These are phyloP conservation scores for Claviceps quebecensis DNA, from an alignment of 2,329 filamentous ascomycete genomes.

Conservation along the genomic window DNA sequence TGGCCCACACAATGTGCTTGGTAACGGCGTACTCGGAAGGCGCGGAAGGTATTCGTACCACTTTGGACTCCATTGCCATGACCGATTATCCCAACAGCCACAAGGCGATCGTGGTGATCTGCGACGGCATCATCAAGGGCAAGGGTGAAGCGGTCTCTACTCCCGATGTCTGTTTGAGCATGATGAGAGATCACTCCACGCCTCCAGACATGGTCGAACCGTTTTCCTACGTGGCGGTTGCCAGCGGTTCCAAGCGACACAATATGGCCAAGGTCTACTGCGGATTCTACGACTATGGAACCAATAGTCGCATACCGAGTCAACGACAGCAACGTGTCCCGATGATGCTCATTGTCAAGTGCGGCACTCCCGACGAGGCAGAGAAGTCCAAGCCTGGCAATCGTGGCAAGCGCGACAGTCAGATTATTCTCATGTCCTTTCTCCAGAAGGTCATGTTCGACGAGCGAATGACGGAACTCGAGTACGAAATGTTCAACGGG, in stretches of 20 bases:
- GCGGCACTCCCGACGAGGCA: slow-evolving; percentile 79
- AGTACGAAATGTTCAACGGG: slow-evolving; percentile 99
- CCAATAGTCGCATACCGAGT: slow-evolving; percentile 59
- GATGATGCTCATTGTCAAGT: slow-evolving; percentile 95
- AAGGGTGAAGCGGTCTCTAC: slow-evolving; percentile 77
- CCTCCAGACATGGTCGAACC: slow-evolving; percentile 69
- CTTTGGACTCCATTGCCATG: slow-evolving; percentile 87
- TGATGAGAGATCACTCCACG: slow-evolving; percentile 87
- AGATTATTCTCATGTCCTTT: slow-evolving; percentile 99
- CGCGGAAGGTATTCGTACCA: slow-evolving; percentile 81
- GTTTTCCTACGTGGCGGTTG: slow-evolving; percentile 93
- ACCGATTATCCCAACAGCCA: slow-evolving; percentile 99
- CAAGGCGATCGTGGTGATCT: slow-evolving; percentile 91
- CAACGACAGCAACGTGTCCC: slow-evolving; percentile 94
- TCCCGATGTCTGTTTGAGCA: slow-evolving; percentile 75
- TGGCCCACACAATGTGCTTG: slow-evolving; percentile 85
- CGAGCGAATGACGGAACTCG: slow-evolving; percentile 97
- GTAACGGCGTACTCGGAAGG: slow-evolving; percentile 97
- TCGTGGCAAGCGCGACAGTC: slow-evolving; percentile 94
- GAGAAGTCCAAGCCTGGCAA: slow-evolving; percentile 81
- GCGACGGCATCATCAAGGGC: slow-evolving; percentile 95
- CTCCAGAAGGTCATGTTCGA: slow-evolving; percentile 99
- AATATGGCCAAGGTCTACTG: slow-evolving; percentile 99
- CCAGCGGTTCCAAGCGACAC: slow-evolving; percentile 90
- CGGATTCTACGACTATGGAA: slow-evolving; percentile 94